A percentile compares a stretch with the other conserved stretches of the same genome.
Conservation (phyloP, 176 grass and related monocot species). For the Musa troglodytarum region DNA sequence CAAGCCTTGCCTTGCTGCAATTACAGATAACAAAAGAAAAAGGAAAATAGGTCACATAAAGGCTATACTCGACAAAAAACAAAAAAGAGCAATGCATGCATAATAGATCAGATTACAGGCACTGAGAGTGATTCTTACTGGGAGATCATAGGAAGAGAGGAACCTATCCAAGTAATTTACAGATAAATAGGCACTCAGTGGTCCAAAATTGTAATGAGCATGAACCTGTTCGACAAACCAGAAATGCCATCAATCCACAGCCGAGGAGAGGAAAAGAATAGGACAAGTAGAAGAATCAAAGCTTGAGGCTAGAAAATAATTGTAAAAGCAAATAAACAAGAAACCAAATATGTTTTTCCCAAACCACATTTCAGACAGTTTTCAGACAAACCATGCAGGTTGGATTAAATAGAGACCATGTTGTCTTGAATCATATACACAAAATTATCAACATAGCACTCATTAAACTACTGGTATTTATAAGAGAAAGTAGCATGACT, state of each 20-base stretch:
- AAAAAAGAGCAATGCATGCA: not conserved
- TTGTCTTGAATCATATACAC: not conserved
- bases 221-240: not conserved
- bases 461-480: not conserved
- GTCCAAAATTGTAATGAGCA: not conserved
- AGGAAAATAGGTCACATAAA: not conserved
- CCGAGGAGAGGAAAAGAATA: not conserved
- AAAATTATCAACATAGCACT: not conserved
- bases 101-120: not conserved
- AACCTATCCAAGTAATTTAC: constrained; percentile 2
- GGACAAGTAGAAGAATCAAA: not conserved
- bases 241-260: not conserved
- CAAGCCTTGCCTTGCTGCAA: not conserved
- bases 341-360: not conserved
- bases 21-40: not conserved
- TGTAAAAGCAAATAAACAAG: not conserved
- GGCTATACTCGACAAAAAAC: not conserved
- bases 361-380: too few species aligned
- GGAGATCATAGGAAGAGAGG: not conserved
- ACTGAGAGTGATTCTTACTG: not conserved
- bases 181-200: not conserved
- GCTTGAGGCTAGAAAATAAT: not conserved
- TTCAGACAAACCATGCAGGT: too few species aligned
- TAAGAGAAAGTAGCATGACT: not conserved
- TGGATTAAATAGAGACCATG: too few species aligned